phyloP scores from a whole-genome alignment of 2,329 filamentous ascomycete genomes.

The Hypoxylon sp. region DNA sequence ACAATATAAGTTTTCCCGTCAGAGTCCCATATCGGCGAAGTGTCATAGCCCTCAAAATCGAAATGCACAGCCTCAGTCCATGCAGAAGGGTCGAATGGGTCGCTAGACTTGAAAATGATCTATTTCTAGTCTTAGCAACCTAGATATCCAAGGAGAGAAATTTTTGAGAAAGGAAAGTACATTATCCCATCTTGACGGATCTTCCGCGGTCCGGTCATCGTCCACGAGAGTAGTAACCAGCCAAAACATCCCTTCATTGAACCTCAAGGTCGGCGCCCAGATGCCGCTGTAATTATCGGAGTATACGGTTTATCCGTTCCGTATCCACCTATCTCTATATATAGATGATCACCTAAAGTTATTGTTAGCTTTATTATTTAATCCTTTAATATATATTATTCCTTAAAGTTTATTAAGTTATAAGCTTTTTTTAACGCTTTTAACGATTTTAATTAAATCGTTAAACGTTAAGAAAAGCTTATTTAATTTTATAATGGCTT shows the following conservation, averaged over 20 bases:
- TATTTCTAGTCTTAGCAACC: constrained; percentile 39
- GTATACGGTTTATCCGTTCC: no score
- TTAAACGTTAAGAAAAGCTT: no score
- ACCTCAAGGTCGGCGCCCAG: constrained; percentile 64
- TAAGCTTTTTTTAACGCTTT: no score
- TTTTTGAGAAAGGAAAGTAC: constrained; percentile 23
- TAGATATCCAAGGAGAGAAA: neutral
- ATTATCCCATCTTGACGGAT: constrained; percentile 56
- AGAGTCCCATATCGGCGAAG: constrained; percentile 69
- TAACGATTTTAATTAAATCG: no score
- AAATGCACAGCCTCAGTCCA: constrained; percentile 67
- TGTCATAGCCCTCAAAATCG: constrained; percentile 67
- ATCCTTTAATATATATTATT: no score
- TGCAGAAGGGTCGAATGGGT: constrained; percentile 59
- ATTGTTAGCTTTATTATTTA: no score
- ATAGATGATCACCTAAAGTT: no score
- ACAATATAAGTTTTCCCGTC: constrained; percentile 68
- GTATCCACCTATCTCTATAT: no score
- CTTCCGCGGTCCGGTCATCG: constrained; percentile 52
- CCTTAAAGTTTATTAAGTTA: no score
- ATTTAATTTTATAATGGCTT: no score
- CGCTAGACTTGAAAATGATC: constrained; percentile 62
- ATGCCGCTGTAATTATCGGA: constrained; percentile 60
- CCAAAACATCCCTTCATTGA: constrained; percentile 62
- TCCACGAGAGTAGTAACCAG: constrained; percentile 60